Evolutionary conservation across 139 green algal species (phyloP).

Genomic region (Tetraselmis striata): DNA sequence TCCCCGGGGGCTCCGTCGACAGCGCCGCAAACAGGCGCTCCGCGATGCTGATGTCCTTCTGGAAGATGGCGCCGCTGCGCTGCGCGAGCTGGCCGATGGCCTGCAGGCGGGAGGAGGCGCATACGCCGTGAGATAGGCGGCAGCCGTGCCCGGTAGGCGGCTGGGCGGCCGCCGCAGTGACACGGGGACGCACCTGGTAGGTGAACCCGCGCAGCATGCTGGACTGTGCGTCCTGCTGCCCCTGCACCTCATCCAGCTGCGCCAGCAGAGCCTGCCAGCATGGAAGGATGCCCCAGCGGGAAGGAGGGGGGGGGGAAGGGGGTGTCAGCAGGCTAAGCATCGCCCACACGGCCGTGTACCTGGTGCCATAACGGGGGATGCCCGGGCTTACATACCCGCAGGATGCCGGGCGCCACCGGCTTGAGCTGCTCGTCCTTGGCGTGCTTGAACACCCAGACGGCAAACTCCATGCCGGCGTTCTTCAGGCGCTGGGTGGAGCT

Average conservation of each 20-base stretch:
- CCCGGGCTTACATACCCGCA: slow-evolving; percentile 6
- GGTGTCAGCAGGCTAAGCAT: too few species aligned
- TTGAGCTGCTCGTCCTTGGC: slow-evolving; percentile 49
- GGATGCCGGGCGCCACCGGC: slow-evolving; percentile 31
- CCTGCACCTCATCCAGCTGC: slow-evolving; percentile 4
- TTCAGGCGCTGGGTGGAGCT: slow-evolving; percentile 33
- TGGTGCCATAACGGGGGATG: too few species aligned
- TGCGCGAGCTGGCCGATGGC: slow-evolving; percentile 41
- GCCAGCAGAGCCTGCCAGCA: slow-evolving; percentile 31
- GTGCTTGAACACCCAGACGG: slow-evolving; percentile 78
- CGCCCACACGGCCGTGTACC: too few species aligned
- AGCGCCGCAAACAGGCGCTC: slow-evolving; percentile 54
- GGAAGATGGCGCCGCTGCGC: slow-evolving; percentile 44
- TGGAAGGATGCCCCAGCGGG: too few species aligned
- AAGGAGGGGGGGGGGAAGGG: too few species aligned
- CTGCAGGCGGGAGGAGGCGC: slow-evolving; percentile 1
- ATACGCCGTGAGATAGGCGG: too few species aligned
- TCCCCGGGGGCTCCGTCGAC: slow-evolving; percentile 45
- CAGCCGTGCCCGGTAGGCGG: background rate
- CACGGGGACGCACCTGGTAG: too few species aligned
- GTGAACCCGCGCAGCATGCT: slow-evolving; percentile 63
- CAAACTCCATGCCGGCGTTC: slow-evolving; percentile 79
- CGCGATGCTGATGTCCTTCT: slow-evolving; percentile 40
- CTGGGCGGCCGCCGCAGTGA: slow-evolving; percentile 59
- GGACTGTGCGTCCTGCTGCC: slow-evolving; percentile 25